Conservation (phyloP, 1,284 basidiomycete genomes). For the Trametes versicolor region DNA sequence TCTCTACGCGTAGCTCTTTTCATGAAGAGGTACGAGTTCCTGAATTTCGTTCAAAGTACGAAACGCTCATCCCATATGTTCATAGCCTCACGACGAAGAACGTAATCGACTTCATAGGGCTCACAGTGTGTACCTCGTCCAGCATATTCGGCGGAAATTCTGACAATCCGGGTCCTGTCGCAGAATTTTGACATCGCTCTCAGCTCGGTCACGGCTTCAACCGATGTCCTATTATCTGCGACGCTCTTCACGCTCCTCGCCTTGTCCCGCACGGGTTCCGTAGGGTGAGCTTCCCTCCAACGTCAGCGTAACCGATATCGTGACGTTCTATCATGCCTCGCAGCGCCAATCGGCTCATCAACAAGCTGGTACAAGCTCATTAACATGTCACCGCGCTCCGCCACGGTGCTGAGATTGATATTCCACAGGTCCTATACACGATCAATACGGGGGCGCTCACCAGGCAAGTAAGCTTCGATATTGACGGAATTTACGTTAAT, state of each 20-base stretch:
- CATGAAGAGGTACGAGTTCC: constrained; percentile 19
- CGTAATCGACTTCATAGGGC: constrained; percentile 18
- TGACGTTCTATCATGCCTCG: no score
- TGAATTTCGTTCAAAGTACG: neutral
- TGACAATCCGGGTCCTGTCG: neutral
- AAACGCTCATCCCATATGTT: neutral
- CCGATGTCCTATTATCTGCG: constrained; percentile 27
- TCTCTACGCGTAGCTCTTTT: constrained; percentile 19
- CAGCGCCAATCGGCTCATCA: constrained; percentile 30
- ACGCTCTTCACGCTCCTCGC: constrained; percentile 25
- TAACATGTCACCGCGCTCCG: neutral
- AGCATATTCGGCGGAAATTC: neutral
- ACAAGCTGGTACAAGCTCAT: constrained; percentile 20
- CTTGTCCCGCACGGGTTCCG: constrained; percentile 27
- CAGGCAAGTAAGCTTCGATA: neutral
- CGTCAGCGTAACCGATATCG: rapidly evolving
- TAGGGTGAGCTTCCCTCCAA: constrained; percentile 16
- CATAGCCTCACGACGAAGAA: constrained; percentile 16
- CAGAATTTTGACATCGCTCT: constrained; percentile 28
- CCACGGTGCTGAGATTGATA: no score
- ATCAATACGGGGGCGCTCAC: constrained; percentile 28
- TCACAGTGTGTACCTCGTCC: constrained; percentile 1
- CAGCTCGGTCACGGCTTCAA: constrained; percentile 20
- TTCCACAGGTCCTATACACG: constrained; percentile 21
- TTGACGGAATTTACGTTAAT: neutral